A percentile compares a stretch with the other conserved stretches of the same genome.
These are phyloP conservation scores for Trichosporon ovoides DNA, from an alignment of 1,284 basidiomycete genomes.

Conservation along the genomic window DNA sequence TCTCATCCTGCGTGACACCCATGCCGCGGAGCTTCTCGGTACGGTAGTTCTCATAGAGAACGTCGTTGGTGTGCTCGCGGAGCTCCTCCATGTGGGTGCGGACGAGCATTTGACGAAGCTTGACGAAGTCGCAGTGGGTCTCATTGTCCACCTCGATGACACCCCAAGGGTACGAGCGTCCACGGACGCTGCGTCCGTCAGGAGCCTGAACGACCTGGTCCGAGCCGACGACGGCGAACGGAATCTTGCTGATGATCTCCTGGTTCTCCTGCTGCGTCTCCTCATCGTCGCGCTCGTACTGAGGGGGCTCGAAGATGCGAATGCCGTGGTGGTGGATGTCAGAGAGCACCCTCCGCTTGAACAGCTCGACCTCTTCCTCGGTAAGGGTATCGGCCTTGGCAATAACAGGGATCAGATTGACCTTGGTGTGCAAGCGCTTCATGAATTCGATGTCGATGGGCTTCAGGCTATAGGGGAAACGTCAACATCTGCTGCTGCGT, in stretches of 20 bases:
- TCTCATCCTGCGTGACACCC: slow-evolving; percentile 93
- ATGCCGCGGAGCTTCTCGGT: slow-evolving; percentile 91
- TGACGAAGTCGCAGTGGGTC: slow-evolving; percentile 96
- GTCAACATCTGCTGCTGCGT: neutral
- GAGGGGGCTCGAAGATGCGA: slow-evolving; percentile 90
- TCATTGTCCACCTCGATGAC: slow-evolving; percentile 97
- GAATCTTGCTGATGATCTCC: slow-evolving; percentile 94
- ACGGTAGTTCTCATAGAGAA: slow-evolving; percentile 76
- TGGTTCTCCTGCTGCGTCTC: slow-evolving; percentile 92
- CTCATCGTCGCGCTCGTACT: slow-evolving; percentile 94
- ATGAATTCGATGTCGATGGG: slow-evolving; percentile 97
- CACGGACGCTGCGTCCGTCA: slow-evolving; percentile 83
- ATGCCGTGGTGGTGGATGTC: slow-evolving; percentile 92
- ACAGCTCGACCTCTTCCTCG: slow-evolving; percentile 83
- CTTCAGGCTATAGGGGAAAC: slow-evolving; percentile 65
- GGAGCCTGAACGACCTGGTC: slow-evolving; percentile 71
- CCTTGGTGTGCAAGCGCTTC: slow-evolving; percentile 88
- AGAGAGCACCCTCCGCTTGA: slow-evolving; percentile 84
- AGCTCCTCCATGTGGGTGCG: slow-evolving; percentile 98
- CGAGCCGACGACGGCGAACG: slow-evolving; percentile 93
- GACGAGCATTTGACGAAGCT: slow-evolving; percentile 95
- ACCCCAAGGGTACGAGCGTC: slow-evolving; percentile 93
- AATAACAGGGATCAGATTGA: slow-evolving; percentile 95
- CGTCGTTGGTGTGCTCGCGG: slow-evolving; percentile 86
- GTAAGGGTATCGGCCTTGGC: slow-evolving; percentile 95